Percentiles rank a stretch among this genome's conserved stretches.
Evolutionary conservation across 495 filamentous ascomycete genomes (phyloP).

Genomic region (Hyaloscypha variabilis): DNA sequence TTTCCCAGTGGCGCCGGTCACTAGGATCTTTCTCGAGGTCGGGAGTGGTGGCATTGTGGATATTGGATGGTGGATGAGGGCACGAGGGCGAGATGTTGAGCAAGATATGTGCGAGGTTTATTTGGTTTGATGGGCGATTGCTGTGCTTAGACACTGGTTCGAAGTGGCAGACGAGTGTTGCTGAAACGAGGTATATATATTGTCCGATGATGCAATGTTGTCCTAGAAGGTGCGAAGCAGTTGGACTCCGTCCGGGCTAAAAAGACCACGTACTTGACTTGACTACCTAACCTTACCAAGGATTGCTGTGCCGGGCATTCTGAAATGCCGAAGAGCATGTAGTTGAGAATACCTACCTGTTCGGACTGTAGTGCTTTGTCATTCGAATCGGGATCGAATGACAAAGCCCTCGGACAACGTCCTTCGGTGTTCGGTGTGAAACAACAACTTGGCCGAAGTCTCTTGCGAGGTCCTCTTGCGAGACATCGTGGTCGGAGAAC

Average conservation of each 20-base stretch:
- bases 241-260: not conserved
- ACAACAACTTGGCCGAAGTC: not conserved
- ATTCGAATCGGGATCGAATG: not conserved
- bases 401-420: not conserved
- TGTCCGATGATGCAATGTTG: not conserved
- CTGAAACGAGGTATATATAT: not conserved
- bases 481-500: not conserved
- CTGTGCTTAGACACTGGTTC: not conserved
- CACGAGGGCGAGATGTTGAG: too few species aligned
- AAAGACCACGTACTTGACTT: not conserved
- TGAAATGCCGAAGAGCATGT: not conserved
- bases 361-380: not conserved
- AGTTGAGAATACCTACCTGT: not conserved
- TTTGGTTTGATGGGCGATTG: too few species aligned
- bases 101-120: too few species aligned
- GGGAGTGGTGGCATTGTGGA: not conserved
- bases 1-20: slow-evolving; percentile 74
- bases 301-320: not conserved
- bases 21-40: slow-evolving; percentile 41
- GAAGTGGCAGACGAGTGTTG: not conserved
- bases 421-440: not conserved
- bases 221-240: too few species aligned
- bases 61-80: too few species aligned
- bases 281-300: not conserved
- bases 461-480: not conserved